Evolutionary conservation across 1,139 yeast genomes (phyloP).

Genomic region (Geotrichum macrosporum): DNA sequence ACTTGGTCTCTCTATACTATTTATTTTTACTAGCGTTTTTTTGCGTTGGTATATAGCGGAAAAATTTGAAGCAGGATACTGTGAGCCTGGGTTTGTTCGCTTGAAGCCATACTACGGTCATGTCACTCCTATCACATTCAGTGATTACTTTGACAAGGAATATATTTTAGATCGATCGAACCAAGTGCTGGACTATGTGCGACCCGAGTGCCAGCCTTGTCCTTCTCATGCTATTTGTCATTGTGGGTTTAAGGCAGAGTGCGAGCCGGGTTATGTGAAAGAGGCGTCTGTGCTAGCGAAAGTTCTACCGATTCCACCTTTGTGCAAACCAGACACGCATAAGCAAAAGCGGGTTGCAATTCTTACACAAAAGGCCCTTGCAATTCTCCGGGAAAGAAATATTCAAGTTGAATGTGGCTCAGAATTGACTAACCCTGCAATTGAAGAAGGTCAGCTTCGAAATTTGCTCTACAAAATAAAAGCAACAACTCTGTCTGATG

Average conservation of each 20-base stretch:
- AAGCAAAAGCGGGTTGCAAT: slow-evolving; percentile 65
- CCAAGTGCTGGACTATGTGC: slow-evolving; percentile 33
- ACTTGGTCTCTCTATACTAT: slow-evolving; percentile 14
- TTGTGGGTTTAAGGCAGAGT: slow-evolving; percentile 53
- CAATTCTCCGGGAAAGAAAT: slow-evolving; percentile 61
- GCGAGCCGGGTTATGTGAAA: slow-evolving; percentile 65
- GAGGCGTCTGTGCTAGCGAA: slow-evolving; percentile 55
- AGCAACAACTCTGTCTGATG: slow-evolving; percentile 50
- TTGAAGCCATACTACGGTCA: slow-evolving; percentile 15
- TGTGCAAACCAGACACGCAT: slow-evolving; percentile 73
- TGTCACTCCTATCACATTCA: slow-evolving; percentile 12
- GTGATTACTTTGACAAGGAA: slow-evolving; percentile 20
- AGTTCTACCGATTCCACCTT: slow-evolving; percentile 54
- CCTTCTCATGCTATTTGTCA: slow-evolving; percentile 79
- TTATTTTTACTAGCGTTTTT: slow-evolving; percentile 25
- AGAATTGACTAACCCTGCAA: slow-evolving; percentile 38
- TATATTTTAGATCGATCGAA: slow-evolving; percentile 26
- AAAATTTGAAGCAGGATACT: slow-evolving; percentile 36
- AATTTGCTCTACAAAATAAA: slow-evolving; percentile 31
- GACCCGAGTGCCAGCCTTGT: slow-evolving; percentile 70
- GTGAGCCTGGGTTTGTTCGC: slow-evolving; percentile 34
- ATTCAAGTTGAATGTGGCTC: slow-evolving; percentile 68
- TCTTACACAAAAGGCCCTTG: slow-evolving; percentile 64
- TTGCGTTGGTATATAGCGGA: slow-evolving; percentile 36
- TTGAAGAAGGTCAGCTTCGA: slow-evolving; percentile 33